Base-by-base conservation (phyloP, 2,329 filamentous ascomycete species). In the Lachnellula arida region DNA sequence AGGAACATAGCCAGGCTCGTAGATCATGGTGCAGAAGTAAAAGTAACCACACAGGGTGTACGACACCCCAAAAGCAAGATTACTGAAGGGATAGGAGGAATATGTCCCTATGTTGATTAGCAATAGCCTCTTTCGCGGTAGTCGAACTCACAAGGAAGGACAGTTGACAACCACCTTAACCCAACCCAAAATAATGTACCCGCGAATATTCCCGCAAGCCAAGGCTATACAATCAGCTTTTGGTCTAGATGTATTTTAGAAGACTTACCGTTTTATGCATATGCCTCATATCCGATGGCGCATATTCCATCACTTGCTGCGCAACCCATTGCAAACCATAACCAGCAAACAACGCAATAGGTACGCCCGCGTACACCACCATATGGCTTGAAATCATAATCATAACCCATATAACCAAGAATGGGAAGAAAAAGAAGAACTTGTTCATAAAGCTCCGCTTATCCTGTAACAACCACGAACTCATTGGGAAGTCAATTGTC, bases 141-240 rank as follows among this genome's bases (percentile, higher is more conserved):
- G 11, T 23, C 42, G 42, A 50, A 54, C 82, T 71, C 75, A 89
- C 87, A 78, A 60, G 87, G 89, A 49, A 96, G 74, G 42, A 97
- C 78, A 12, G 81, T 81, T 22, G 86, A 81, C 40, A 93, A 63
- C 83, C 90, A 99, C 62, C 87, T 84, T 39, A 89, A 67, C 28
- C 86, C 89, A 4, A 91, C 84, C 76, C 90, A 86, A 68, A 96
- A 95, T 17, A 97, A 73, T 0, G 92, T 89, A 2, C 79, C 92
- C 0, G 91, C 87, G 74, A 99, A 99, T 59, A 99, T 92, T 55
- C 94, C 94, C 0, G 94, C 87, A 63, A 99, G 78, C 80, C 92
- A 97, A 12, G 94, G 93, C 87, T 92, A 55, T n/a, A 55, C 37
- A 64, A 57, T 58, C n/a, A 63, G 47, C 14, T 23, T 22, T 32